Base-by-base conservation (phyloP, 805 yeast species). In the Pichia pseudocactophila region DNA sequence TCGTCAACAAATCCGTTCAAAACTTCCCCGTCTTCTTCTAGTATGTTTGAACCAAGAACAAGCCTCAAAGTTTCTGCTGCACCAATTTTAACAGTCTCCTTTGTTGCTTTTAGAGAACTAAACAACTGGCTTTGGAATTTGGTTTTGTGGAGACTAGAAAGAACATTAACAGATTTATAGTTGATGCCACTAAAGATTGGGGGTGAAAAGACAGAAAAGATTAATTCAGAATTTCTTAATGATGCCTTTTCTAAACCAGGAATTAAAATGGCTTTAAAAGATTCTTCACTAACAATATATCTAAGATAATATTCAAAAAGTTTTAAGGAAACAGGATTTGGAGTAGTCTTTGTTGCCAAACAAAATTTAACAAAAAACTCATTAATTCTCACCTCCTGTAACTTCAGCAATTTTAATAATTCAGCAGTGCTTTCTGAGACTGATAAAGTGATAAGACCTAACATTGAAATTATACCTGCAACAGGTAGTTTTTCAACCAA, bases 201-300 rank as follows among this genome's bases (percentile, higher is more conserved):
- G 3, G 78, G 73, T 2, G 82, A 57, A n/a, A 80, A 56, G 16
- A 54, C 50, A n/a, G 69, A 70, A 43, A 86, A 73, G 0, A 85
- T 74, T 31, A 66, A 59, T 54, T 87, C 96, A 0, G 96, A 81
- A 2, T 94, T 76, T 58, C 96, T 74, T 49, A 89, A 66, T 39
- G 82, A 68, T 1, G 89, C 74, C 56, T 82, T 86, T 53, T 84
- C 89, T 38, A 89, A 53, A 16, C 73, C 69, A 2, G 94, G 86
- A 4, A 55, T 8, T 7, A 58, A 12, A 3, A 47, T 18, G 6
- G 42, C 40, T 13, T 33, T 38, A 30, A 52, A 45, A 7, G 53
- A 50, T 10, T 48, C 44, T 0, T 12, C 10, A 4, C 45, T 13
- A 15, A 50, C 38, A 17, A 47, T 36, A 3, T 27, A 28, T 6